phyloP scores from a whole-genome alignment of 495 filamentous ascomycete genomes.

The Poronia punctata region DNA sequence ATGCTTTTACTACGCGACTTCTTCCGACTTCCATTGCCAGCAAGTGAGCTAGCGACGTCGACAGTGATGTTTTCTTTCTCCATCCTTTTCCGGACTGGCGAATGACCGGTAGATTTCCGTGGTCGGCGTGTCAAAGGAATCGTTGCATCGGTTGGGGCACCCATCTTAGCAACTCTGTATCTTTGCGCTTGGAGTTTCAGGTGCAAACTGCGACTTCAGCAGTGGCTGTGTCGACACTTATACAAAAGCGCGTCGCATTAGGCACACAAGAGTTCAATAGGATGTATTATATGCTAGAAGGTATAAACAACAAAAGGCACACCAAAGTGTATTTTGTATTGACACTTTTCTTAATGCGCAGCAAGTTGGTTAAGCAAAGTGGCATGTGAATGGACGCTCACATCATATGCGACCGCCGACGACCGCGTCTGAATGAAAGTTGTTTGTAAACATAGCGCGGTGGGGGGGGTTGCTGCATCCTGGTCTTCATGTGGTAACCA shows the following conservation, averaged over 20 bases:
- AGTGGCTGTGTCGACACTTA: conserved; percentile 1
- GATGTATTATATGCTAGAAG: neutral
- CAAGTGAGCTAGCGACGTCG: conserved; percentile 42
- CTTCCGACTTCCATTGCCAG: conserved; percentile 43
- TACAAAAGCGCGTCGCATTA: conserved; percentile 10
- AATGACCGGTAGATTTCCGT: conserved; percentile 73
- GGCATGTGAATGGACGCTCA: no score
- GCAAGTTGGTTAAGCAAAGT: neutral
- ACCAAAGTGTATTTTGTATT: neutral
- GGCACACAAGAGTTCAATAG: neutral
- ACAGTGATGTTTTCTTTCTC: conserved; percentile 71
- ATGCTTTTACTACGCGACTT: conserved; percentile 93
- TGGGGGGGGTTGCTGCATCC: conserved; percentile 10
- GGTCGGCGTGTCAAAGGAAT: conserved; percentile 52
- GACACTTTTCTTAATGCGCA: neutral
- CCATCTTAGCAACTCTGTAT: conserved; percentile 36
- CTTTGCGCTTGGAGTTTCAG: no score
- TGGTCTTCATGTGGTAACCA: no score
- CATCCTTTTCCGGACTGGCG: conserved; percentile 40
- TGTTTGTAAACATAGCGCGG: conserved; percentile 26
- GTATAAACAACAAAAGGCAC: neutral
- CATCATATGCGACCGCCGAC: no score
- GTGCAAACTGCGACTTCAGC: no score
- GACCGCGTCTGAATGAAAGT: conserved; percentile 19
- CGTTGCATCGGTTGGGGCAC: conserved; percentile 38